A percentile compares a stretch with the other conserved stretches of the same genome.
These are phyloP conservation scores for Clausena lansium DNA, from an alignment of 345 rosid genomes.

Conservation along the genomic window DNA sequence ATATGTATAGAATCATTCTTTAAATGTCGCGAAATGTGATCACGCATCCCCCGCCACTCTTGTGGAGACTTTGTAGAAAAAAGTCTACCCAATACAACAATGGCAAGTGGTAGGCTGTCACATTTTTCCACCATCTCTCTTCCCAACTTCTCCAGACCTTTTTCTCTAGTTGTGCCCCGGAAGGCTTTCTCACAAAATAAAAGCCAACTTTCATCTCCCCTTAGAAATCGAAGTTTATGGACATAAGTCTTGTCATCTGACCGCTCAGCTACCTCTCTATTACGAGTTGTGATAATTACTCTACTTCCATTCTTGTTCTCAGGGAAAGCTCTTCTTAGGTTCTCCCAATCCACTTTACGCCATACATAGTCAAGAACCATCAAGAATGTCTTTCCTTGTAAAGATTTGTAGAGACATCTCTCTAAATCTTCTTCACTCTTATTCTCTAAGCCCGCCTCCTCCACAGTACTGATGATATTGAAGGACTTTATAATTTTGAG, in stretches of 20 bases:
- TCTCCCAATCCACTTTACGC: not conserved
- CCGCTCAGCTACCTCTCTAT: not conserved
- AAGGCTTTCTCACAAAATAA: not conserved
- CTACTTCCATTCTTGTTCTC: not conserved
- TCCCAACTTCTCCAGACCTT: not conserved
- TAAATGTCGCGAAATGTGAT: not conserved
- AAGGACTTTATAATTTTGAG: not conserved
- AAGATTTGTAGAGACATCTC: not conserved
- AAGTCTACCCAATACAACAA: not conserved
- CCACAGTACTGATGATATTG: not conserved
- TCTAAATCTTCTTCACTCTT: not conserved
- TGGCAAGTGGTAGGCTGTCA: not conserved
- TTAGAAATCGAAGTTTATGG: not conserved
- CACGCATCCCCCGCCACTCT: not conserved
- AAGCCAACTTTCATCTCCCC: constrained; percentile 9
- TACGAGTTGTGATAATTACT: not conserved
- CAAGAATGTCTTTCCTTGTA: not conserved
- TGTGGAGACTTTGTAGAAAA: not conserved
- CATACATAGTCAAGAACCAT: not conserved
- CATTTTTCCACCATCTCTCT: not conserved
- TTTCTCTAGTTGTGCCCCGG: too few species aligned
- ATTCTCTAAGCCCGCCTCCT: not conserved
- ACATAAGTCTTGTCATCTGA: not conserved
- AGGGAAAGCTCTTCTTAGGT: not conserved
- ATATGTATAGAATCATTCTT: not conserved